Evolutionary conservation across 306 rosid genomes (phyloP).

Genomic region (Ceratonia siliqua): DNA sequence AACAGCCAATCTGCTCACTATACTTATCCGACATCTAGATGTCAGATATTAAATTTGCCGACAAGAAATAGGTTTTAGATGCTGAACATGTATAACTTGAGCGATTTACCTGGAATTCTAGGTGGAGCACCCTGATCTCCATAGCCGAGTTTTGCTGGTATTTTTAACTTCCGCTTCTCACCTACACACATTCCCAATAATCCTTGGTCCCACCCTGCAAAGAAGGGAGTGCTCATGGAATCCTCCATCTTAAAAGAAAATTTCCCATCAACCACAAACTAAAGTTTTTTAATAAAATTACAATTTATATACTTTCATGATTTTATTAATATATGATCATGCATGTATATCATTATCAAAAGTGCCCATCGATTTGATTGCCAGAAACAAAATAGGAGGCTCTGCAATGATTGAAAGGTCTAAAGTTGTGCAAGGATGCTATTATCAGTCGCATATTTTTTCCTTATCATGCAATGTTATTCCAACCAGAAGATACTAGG

Average conservation of each 20-base stretch:
- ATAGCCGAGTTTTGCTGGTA: conserved; percentile 88
- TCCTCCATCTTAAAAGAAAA: conserved; percentile 22
- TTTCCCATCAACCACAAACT: conserved; percentile 22
- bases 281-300: conserved; percentile 10
- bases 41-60: background rate
- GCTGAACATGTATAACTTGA: background rate
- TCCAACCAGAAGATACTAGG: background rate
- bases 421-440: background rate
- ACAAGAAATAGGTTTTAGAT: conserved; percentile 6
- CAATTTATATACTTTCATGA: background rate
- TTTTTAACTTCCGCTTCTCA: conserved; percentile 91
- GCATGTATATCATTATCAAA: background rate
- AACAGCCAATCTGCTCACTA: background rate
- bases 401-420: background rate
- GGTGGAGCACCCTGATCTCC: conserved; percentile 91
- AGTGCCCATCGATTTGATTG: background rate
- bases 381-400: background rate
- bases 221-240: conserved; percentile 19
- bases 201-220: conserved; percentile 97
- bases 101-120: conserved; percentile 72
- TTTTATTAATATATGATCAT: background rate
- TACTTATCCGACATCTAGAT: background rate
- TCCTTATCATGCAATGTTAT: background rate
- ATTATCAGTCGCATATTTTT: conserved; percentile 2
- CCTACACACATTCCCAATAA: conserved; percentile 85